phyloP scores from a whole-genome alignment of 495 filamentous ascomycete genomes.

The Thermochaetoides thermophila region DNA sequence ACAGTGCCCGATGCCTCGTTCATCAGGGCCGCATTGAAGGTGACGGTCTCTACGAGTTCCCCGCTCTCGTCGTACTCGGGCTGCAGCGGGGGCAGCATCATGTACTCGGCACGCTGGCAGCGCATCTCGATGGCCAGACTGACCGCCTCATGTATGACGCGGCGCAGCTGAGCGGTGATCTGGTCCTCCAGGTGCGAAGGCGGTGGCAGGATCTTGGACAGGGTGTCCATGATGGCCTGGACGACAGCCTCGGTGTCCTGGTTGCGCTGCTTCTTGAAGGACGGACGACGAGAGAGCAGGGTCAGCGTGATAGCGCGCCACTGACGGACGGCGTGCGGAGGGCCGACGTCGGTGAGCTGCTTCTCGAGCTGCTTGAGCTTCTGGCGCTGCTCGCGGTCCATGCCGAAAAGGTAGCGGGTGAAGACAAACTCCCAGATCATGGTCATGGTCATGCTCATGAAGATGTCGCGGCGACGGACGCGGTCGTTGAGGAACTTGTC shows the following conservation, averaged over 20 bases:
- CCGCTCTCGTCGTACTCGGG: slow-evolving; percentile 90
- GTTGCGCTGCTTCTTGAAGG: slow-evolving; percentile 60
- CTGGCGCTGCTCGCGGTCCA: slow-evolving; percentile 93
- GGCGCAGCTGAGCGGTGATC: slow-evolving; percentile 64
- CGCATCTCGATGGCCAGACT: slow-evolving; percentile 91
- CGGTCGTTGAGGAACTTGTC: slow-evolving; percentile 75
- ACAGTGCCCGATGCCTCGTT: slow-evolving; percentile 69
- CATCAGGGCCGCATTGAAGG: slow-evolving; percentile 83
- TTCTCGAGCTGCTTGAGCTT: slow-evolving; percentile 92
- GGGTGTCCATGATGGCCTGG: slow-evolving; percentile 64
- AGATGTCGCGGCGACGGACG: slow-evolving; percentile 72
- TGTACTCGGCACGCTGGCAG: slow-evolving; percentile 85
- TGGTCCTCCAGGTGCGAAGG: slow-evolving; percentile 58
- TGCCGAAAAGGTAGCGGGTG: slow-evolving; percentile 91
- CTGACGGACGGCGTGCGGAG: slow-evolving; percentile 68
- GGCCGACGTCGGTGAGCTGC: slow-evolving; percentile 72
- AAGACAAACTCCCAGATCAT: slow-evolving; percentile 99
- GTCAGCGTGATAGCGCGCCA: slow-evolving; percentile 93
- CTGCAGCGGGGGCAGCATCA: slow-evolving; percentile 91
- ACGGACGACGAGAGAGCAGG: slow-evolving; percentile 59
- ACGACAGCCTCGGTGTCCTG: slow-evolving; percentile 83
- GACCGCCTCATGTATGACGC: slow-evolving; percentile 70
- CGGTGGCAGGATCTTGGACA: slow-evolving; percentile 67
- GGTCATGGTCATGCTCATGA: slow-evolving; percentile 94
- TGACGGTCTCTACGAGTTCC: slow-evolving; percentile 59